These are phyloP conservation scores for Capronia coronata DNA, from an alignment of 2,329 filamentous ascomycete genomes.

Conservation along the genomic window DNA sequence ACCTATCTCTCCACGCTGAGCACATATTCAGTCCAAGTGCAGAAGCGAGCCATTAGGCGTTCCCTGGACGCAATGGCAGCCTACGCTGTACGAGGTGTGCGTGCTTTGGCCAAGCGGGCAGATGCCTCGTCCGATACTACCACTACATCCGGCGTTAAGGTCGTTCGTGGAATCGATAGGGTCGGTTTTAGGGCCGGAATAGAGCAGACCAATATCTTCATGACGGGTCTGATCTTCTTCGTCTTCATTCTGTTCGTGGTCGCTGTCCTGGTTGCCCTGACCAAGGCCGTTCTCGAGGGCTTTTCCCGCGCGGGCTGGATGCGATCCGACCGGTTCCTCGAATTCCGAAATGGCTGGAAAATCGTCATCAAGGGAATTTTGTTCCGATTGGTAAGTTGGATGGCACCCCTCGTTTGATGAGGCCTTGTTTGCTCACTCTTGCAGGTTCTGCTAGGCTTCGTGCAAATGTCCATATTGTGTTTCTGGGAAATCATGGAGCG, in stretches of 20 bases:
- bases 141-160: constrained; percentile 45
- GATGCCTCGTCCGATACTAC: constrained; percentile 38
- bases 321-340: constrained; percentile 76
- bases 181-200: constrained; percentile 81
- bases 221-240: constrained; percentile 87
- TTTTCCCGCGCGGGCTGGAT: constrained; percentile 69
- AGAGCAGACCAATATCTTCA: constrained; percentile 85
- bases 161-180: constrained; percentile 76
- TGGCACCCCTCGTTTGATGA: background rate
- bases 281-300: constrained; percentile 75
- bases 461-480: constrained; percentile 82
- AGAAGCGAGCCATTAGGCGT: constrained; percentile 49
- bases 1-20: constrained; percentile 68
- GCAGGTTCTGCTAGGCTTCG: constrained; percentile 75
- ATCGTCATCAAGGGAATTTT: constrained; percentile 89
- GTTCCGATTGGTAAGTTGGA: constrained; percentile 64
- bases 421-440: constrained; percentile 6
- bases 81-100: constrained; percentile 13
- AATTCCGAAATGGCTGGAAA: constrained; percentile 91
- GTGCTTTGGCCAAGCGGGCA: constrained; percentile 49
- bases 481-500: constrained; percentile 86
- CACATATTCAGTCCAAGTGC: constrained; percentile 73
- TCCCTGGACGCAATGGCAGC: constrained; percentile 38
- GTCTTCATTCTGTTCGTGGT: constrained; percentile 73
- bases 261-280: constrained; percentile 63